Conservation (phyloP, 352 stramenopile species). For the Pelagophyceae sp. region DNA sequence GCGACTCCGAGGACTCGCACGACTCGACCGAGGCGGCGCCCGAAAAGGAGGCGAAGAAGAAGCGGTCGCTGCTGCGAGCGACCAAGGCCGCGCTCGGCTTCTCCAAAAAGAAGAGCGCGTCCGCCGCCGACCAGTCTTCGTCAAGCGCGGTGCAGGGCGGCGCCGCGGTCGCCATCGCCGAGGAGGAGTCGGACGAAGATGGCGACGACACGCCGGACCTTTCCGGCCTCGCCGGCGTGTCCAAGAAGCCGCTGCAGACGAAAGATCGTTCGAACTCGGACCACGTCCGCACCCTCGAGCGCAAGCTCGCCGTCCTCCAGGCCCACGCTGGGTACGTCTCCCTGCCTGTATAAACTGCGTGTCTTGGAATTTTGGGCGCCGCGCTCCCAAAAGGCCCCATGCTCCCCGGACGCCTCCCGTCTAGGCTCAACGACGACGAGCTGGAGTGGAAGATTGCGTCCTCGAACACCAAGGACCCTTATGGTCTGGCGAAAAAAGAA, state of each 20-base stretch:
- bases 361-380: too few relatives aligned
- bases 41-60: neutral
- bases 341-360: too few relatives aligned
- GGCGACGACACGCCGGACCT: neutral
- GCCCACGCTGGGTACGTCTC: slow-evolving; percentile 13
- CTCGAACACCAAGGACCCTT: neutral
- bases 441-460: slow-evolving; percentile 16
- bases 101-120: too few relatives aligned
- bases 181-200: neutral
- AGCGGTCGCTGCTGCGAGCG: too few relatives aligned
- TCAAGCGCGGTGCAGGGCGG: neutral
- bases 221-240: too few relatives aligned
- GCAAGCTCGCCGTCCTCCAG: slow-evolving; percentile 12
- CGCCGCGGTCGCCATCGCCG: too few relatives aligned
- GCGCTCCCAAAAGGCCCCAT: too few relatives aligned
- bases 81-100: too few relatives aligned
- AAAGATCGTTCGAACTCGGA: too few relatives aligned
- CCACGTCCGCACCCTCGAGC: neutral
- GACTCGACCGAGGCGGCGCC: neutral
- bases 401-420: too few relatives aligned
- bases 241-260: too few relatives aligned
- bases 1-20: neutral
- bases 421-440: slow-evolving; percentile 19
- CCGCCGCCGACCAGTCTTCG: too few relatives aligned
- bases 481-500: slow-evolving; percentile 17